Conservation (phyloP, 2,329 filamentous ascomycete genomes). For the Magnaporthales sp. region DNA sequence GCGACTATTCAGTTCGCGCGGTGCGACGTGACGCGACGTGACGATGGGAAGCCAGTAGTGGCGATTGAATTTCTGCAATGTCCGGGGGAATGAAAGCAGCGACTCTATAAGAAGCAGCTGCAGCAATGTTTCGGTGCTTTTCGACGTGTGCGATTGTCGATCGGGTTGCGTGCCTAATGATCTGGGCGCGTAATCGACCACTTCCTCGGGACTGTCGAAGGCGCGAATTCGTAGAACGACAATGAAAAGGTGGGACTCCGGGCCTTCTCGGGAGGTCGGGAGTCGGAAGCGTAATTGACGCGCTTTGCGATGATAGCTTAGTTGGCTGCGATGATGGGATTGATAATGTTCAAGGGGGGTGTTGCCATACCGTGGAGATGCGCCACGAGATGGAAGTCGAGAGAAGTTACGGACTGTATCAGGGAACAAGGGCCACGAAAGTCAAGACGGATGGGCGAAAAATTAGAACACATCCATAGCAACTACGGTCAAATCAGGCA, state of each 20-base stretch:
- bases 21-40: not conserved
- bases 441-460: not conserved
- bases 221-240: not conserved
- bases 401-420: not conserved
- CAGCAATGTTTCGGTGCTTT: not conserved
- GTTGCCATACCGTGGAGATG: not conserved
- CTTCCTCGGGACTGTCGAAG: not conserved
- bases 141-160: not conserved
- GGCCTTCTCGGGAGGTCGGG: not conserved
- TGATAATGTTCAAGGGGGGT: not conserved
- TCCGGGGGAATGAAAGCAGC: not conserved
- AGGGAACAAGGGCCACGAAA: not conserved
- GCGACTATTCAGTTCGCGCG: not conserved
- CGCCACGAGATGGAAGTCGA: not conserved
- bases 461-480: not conserved
- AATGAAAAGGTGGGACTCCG: not conserved
- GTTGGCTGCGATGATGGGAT: not conserved
- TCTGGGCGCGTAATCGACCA: not conserved
- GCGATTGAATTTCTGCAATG: not conserved
- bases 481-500: not conserved
- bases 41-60: not conserved
- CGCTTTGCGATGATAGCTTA: not conserved
- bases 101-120: not conserved
- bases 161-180: not conserved
- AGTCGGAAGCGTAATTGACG: not conserved